phyloP scores from a whole-genome alignment of 805 yeast genomes.

The Huiozyma sinensis region DNA sequence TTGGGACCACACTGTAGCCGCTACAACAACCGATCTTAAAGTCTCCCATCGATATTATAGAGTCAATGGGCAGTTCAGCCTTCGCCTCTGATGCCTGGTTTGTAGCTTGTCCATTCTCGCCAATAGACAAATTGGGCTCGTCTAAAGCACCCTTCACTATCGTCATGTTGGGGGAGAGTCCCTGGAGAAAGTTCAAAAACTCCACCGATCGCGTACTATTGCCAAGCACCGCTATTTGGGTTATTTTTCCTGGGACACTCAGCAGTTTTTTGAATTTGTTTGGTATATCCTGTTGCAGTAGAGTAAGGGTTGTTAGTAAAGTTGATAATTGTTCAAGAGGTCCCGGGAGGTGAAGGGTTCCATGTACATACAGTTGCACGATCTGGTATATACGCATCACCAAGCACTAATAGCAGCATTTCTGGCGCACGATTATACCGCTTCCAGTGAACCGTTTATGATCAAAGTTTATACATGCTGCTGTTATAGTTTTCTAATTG shows the following conservation, averaged over 20 bases:
- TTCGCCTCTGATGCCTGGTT: slow-evolving; percentile 54
- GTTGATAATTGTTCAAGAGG: not conserved
- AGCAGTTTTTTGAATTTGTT: slow-evolving; percentile 59
- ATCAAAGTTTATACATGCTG: no score
- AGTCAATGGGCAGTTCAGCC: slow-evolving; percentile 45
- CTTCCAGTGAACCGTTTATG: no score
- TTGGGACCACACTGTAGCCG: slow-evolving; percentile 77
- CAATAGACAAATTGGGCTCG: slow-evolving; percentile 28
- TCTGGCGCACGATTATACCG: no score
- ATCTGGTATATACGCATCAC: slow-evolving; percentile 86
- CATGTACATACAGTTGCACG: slow-evolving; percentile 48
- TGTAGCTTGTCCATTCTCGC: slow-evolving; percentile 20
- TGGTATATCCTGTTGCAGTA: slow-evolving; percentile 32
- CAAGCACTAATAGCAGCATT: slow-evolving; percentile 72
- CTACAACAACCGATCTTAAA: slow-evolving; percentile 76
- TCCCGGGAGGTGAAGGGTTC: not conserved
- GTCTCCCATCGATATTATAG: slow-evolving; percentile 56
- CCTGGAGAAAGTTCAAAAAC: slow-evolving; percentile 52
- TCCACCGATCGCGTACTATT: slow-evolving; percentile 61
- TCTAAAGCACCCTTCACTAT: slow-evolving; percentile 81
- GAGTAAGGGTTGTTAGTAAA: slow-evolving; percentile 1
- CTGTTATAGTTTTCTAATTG: no score
- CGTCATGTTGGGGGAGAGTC: slow-evolving; percentile 61
- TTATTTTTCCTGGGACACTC: slow-evolving; percentile 67
- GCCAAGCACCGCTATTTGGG: slow-evolving; percentile 78